Conservation (phyloP, 768 basidiomycete genomes). For the Phlegmacium glaucopus region DNA sequence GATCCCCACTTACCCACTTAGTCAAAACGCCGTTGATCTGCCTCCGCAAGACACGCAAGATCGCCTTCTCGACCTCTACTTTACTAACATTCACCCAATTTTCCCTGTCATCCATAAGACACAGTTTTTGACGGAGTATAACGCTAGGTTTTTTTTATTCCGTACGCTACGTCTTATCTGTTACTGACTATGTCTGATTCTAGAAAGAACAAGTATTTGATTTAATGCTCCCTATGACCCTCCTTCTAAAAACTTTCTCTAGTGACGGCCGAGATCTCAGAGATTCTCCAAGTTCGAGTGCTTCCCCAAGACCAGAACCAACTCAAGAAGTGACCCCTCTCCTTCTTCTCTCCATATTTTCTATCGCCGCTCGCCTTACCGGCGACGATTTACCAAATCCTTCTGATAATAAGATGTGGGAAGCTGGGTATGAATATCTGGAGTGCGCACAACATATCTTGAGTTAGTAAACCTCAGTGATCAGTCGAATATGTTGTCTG, state of each 20-base stretch:
- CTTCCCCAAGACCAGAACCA: slow-evolving; percentile 45
- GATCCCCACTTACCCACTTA: slow-evolving; percentile 33
- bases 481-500: not conserved
- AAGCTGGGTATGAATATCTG: slow-evolving; percentile 64
- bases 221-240: not conserved
- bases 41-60: slow-evolving; percentile 65
- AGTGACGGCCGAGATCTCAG: slow-evolving; percentile 20
- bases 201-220: slow-evolving; percentile 15
- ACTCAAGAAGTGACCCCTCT: slow-evolving; percentile 66
- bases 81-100: slow-evolving; percentile 79
- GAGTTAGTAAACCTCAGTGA: slow-evolving; percentile 36
- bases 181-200: slow-evolving; percentile 2
- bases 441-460: slow-evolving; percentile 59
- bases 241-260: not conserved
- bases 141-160: slow-evolving; percentile 36
- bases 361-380: slow-evolving; percentile 73
- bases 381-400: slow-evolving; percentile 46
- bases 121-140: slow-evolving; percentile 65
- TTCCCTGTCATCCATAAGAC: slow-evolving; percentile 79
- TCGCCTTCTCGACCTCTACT: slow-evolving; percentile 70
- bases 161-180: not conserved
- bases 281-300: slow-evolving; percentile 25
- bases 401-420: slow-evolving; percentile 60
- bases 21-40: slow-evolving; percentile 46
- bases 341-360: slow-evolving; percentile 76